A percentile compares a stretch with the other conserved stretches of the same genome.
phyloP scores from a whole-genome alignment of 306 rosid species.

The Psophocarpus tetragonolobus region DNA sequence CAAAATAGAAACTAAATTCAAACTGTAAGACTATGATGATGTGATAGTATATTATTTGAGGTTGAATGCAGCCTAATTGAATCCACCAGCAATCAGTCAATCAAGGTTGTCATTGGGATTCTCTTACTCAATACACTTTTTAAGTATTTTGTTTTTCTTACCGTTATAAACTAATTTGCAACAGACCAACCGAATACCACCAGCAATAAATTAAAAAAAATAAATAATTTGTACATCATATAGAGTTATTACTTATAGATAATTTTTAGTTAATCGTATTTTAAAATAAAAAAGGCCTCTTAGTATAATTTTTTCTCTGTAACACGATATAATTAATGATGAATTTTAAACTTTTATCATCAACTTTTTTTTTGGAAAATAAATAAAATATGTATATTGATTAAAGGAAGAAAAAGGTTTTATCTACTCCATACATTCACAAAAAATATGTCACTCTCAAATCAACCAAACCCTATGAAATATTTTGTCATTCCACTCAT shows the following conservation, averaged over 20 bases:
- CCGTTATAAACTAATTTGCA: neutral
- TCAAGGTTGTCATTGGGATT: constrained; percentile 22
- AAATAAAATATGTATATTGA: too few species aligned
- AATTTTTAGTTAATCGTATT: too few species aligned
- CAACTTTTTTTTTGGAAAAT: too few species aligned
- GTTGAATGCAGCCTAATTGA: constrained; percentile 24
- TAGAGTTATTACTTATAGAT: too few species aligned
- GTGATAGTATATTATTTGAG: constrained; percentile 12
- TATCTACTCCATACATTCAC: too few species aligned
- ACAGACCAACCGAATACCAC: neutral
- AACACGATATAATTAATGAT: neutral
- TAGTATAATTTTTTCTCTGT: neutral
- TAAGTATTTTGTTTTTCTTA: neutral
- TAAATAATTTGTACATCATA: too few species aligned
- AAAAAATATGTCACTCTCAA: too few species aligned
- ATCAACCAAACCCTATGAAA: too few species aligned
- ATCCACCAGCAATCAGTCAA: neutral
- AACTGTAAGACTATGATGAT: constrained; percentile 2
- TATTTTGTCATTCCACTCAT: too few species aligned
- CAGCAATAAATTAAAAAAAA: too few species aligned
- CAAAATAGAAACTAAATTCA: neutral
- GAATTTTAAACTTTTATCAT: neutral
- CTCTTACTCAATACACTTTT: neutral
- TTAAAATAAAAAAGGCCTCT: neutral
- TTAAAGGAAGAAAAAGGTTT: too few species aligned